These are phyloP conservation scores for Amylocarpus encephaloides DNA, from an alignment of 2,329 filamentous ascomycete genomes.

Conservation along the genomic window DNA sequence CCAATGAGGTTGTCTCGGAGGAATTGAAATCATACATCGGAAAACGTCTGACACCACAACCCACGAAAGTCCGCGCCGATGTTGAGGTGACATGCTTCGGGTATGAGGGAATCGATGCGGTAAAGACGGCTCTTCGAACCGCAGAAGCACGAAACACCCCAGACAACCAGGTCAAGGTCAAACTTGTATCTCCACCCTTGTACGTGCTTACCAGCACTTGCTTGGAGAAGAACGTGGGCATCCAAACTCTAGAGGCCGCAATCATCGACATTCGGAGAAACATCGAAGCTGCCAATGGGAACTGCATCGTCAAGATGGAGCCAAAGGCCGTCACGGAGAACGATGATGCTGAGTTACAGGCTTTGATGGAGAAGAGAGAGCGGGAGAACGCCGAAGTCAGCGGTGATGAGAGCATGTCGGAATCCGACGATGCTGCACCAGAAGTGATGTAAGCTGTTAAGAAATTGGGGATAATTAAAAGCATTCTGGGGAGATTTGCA, in stretches of 20 bases:
- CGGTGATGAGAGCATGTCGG: slow-evolving; percentile 92
- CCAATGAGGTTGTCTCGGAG: slow-evolving; percentile 75
- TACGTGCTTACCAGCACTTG: slow-evolving; percentile 96
- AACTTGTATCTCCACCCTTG: slow-evolving; percentile 92
- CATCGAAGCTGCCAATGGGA: slow-evolving; percentile 73
- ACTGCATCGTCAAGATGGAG: slow-evolving; percentile 91
- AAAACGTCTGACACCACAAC: slow-evolving; percentile 94
- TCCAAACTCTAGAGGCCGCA: slow-evolving; percentile 76
- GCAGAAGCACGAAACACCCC: slow-evolving; percentile 90
- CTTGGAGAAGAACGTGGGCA: slow-evolving; percentile 84
- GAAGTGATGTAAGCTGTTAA: slow-evolving; percentile 38
- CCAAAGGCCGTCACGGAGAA: slow-evolving; percentile 98
- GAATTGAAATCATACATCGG: slow-evolving; percentile 93
- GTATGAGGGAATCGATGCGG: slow-evolving; percentile 96
- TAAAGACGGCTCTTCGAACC: slow-evolving; percentile 85
- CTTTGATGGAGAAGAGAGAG: slow-evolving; percentile 98
- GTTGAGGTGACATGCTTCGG: slow-evolving; percentile 93
- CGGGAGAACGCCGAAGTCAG: slow-evolving; percentile 97
- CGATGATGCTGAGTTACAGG: slow-evolving; percentile 93
- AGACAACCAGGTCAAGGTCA: slow-evolving; percentile 94
- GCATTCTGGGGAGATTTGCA: slow-evolving; percentile 27
- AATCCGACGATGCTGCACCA: slow-evolving; percentile 83
- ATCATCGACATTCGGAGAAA: slow-evolving; percentile 79
- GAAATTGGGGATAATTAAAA: slow-evolving; percentile 21
- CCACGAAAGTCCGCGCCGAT: slow-evolving; percentile 97